Percentiles rank a stretch among this genome's conserved stretches.
Evolutionary conservation across 805 yeast genomes (phyloP).

Genomic region (Candida chilensis): DNA sequence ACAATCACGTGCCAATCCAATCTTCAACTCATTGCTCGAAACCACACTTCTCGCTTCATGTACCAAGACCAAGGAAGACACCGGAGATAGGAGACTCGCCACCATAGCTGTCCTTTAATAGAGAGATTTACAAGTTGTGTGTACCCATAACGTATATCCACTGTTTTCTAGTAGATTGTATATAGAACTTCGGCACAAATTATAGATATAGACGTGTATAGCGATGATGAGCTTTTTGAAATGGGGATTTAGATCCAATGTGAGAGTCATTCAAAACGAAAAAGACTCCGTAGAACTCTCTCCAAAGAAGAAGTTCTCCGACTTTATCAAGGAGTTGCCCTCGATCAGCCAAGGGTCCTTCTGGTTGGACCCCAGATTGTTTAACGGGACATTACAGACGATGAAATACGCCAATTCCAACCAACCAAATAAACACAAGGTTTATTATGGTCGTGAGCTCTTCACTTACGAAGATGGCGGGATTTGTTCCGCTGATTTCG

Average conservation of each 20-base stretch:
- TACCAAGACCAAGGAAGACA: too few species aligned
- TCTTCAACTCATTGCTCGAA: too few species aligned
- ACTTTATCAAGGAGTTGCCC: constrained; percentile 6
- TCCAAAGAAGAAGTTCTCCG: not conserved
- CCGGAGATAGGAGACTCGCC: too few species aligned
- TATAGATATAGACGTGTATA: too few species aligned
- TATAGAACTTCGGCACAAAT: too few species aligned
- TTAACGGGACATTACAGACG: constrained; percentile 75
- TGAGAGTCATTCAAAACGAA: constrained; percentile 8
- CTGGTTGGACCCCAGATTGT: constrained; percentile 52
- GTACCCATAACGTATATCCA: too few species aligned
- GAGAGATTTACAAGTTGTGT: too few species aligned
- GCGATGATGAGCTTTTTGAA: constrained; percentile 8
- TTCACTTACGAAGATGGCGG: constrained; percentile 58
- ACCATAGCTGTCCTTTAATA: too few species aligned
- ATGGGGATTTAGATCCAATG: constrained; percentile 17
- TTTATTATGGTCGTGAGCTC: constrained; percentile 70
- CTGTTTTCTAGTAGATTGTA: too few species aligned
- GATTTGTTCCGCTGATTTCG: constrained; percentile 68
- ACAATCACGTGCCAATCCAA: too few species aligned
- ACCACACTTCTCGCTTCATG: too few species aligned
- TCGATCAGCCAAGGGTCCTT: constrained; percentile 23
- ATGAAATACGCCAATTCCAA: constrained; percentile 51
- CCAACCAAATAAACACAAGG: constrained; percentile 38
- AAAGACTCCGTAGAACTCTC: constrained; percentile 1